These are phyloP conservation scores for Vigna radiata DNA, from an alignment of 306 rosid genomes.

Conservation along the genomic window DNA sequence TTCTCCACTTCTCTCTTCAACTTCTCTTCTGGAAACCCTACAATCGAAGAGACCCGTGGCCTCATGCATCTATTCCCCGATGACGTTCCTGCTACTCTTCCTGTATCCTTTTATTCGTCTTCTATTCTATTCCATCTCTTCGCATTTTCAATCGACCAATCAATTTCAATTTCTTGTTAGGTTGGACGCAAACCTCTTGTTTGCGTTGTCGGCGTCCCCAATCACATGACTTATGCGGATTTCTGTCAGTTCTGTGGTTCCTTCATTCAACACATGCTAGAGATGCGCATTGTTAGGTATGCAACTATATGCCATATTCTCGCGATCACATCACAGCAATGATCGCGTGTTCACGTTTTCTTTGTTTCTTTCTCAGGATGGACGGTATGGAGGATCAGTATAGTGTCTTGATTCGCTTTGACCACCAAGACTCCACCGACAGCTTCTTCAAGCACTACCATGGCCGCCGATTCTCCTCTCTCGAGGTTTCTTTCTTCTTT, in stretches of 20 bases:
- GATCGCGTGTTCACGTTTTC: not conserved
- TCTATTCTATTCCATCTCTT: not conserved
- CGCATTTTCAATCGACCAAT: not conserved
- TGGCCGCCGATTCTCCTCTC: constrained; percentile 76
- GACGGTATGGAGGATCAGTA: constrained; percentile 84
- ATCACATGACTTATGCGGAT: constrained; percentile 97
- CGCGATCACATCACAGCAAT: not conserved
- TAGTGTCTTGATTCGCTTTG: constrained; percentile 82
- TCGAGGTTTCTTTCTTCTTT: constrained; percentile 64
- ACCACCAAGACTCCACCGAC: constrained; percentile 74
- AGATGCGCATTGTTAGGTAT: constrained; percentile 94
- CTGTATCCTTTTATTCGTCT: constrained; percentile 49
- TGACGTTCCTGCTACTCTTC: constrained; percentile 61
- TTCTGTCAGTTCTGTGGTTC: constrained; percentile 93
- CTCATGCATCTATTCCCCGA: constrained; percentile 84
- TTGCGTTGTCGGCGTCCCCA: constrained; percentile 90
- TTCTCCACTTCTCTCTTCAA: constrained; percentile 57
- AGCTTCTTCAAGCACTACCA: constrained; percentile 79
- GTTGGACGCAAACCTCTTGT: constrained; percentile 78
- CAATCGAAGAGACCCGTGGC: constrained; percentile 92
- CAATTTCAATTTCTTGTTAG: constrained; percentile 42
- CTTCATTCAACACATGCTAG: constrained; percentile 79
- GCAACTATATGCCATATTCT: not conserved
- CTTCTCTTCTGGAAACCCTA: constrained; percentile 99
- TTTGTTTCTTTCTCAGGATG: constrained; percentile 50